These are phyloP conservation scores for Cyberlindnera nakhonratchasimensis DNA, from an alignment of 805 yeast genomes.

Conservation along the genomic window DNA sequence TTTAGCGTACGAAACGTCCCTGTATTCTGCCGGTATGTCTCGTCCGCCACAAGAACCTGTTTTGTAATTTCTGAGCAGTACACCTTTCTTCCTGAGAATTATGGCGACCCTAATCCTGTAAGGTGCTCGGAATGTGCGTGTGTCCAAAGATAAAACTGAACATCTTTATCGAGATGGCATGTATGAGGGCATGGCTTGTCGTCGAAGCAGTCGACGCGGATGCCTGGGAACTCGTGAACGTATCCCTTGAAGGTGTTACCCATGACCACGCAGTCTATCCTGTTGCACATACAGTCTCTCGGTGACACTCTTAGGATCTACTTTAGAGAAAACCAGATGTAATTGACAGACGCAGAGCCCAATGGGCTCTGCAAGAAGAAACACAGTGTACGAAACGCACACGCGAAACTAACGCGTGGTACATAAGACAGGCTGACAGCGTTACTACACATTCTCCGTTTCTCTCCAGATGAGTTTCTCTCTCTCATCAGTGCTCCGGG, in stretches of 20 bases:
- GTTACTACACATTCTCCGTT: no score
- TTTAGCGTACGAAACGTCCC: conserved; percentile 17
- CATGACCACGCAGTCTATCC: not conserved
- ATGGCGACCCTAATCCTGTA: conserved; percentile 38
- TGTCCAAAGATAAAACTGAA: conserved; percentile 37
- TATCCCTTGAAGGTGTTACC: conserved; percentile 11
- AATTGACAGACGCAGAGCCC: no score
- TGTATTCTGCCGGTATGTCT: conserved; percentile 13
- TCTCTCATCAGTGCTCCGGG: no score
- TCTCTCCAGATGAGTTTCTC: no score
- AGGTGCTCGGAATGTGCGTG: conserved; percentile 58
- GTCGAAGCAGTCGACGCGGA: conserved; percentile 11
- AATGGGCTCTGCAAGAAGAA: no score
- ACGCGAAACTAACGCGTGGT: no score
- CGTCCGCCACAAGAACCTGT: conserved; percentile 9
- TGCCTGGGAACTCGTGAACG: conserved; percentile 11
- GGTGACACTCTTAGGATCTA: no score
- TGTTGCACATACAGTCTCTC: not conserved
- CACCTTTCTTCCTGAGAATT: conserved; percentile 38
- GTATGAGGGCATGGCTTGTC: conserved; percentile 3
- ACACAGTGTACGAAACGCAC: no score
- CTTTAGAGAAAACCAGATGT: no score
- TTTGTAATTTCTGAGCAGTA: conserved; percentile 47
- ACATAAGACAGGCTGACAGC: no score
- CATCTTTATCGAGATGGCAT: not conserved